These are phyloP conservation scores for Persicaria tinctoria DNA, from an alignment of 148 eudicot genomes.

Conservation along the genomic window DNA sequence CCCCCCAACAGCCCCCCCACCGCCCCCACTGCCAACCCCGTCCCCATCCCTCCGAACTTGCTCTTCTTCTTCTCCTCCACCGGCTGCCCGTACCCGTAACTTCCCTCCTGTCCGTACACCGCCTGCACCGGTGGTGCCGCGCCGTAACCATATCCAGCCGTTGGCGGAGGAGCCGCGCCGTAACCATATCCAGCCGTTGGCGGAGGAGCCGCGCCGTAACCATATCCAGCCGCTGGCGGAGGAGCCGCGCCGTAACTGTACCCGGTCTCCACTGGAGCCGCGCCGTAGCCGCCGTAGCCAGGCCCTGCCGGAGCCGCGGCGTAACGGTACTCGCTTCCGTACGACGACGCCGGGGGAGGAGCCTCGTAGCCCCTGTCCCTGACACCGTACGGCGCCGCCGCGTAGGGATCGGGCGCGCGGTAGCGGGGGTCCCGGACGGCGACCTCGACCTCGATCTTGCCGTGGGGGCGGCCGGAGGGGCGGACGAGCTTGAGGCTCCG, in stretches of 20 bases:
- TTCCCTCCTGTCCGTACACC: conserved; percentile 1
- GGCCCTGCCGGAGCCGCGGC: conserved; percentile 9
- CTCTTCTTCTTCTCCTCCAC: conserved; percentile 50
- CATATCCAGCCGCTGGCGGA: conserved; percentile 2
- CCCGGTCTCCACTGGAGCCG: conserved; percentile 12
- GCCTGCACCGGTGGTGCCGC: not conserved
- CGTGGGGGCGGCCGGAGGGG: conserved; percentile 89
- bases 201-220: conserved; percentile 25
- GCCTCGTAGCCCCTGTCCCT: conserved; percentile 21
- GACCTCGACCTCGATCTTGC: conserved; percentile 46
- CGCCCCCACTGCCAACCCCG: conserved; percentile 88
- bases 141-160: not conserved
- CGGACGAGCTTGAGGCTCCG: conserved; percentile 52
- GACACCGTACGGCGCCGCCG: conserved; percentile 54
- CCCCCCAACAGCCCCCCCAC: conserved; percentile 79
- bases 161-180: conserved; percentile 22
- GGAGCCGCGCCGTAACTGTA: conserved; percentile 19
- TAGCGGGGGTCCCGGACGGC: conserved; percentile 41
- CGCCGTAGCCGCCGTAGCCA: not conserved
- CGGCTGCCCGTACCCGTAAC: not conserved
- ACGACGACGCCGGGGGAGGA: conserved; percentile 24
- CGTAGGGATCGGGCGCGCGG: conserved; percentile 47
- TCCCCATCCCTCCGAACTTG: conserved; percentile 72
- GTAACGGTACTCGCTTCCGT: conserved; percentile 16
- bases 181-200: not conserved